Evolutionary conservation across 108 stramenopile species (phyloP), one percentile per base, ranked within the genome.

Genomic region (Parmales sp.): DNA sequence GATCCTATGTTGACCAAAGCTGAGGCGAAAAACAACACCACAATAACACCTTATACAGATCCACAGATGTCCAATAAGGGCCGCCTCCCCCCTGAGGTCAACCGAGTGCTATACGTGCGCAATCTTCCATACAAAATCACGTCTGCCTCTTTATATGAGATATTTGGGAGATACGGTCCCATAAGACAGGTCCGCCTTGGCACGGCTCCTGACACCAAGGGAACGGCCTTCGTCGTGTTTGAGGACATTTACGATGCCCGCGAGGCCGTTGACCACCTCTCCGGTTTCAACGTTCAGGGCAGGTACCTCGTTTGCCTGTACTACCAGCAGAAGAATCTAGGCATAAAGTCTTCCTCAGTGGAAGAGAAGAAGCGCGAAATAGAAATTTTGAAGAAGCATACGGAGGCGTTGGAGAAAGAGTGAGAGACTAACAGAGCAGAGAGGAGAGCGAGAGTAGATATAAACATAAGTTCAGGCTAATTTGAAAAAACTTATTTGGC

Each of bases 131-230:
- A 95, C 71, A 90, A 88, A 63, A 89, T 99, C 36, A 88, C 95
- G 1, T 78, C 95, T 2, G 95, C 97, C n/a, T 96, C 98, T 48
- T 70, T 99, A 51, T 99, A 98, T 72, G 93, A 94, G 18, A 95
- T 98, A 1, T 99, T 99, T 76, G 98, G 98, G 16, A 97, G 96
- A 69, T 99, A 97, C 75, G 98, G 98, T 11, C 93, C 98, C 5
- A 93, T 99, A 29, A 89, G 90, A 78, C 98, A 99, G 73, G 91
- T 94, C 44, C 88, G 92, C 64, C 49, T 94, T 50, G 92, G 92
- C 49, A 83, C 72, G 45, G 49, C 76, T 45, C 80, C 84, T 66
- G 93, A 95, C 72, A 99, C 98, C 19, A 69, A 87, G 51, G 98
- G 98, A 22, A 99, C 96, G 18, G 96, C 97, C 0, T 99, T 99